phyloP scores from a whole-genome alignment of 768 basidiomycete genomes.

The Russula brevipes region DNA sequence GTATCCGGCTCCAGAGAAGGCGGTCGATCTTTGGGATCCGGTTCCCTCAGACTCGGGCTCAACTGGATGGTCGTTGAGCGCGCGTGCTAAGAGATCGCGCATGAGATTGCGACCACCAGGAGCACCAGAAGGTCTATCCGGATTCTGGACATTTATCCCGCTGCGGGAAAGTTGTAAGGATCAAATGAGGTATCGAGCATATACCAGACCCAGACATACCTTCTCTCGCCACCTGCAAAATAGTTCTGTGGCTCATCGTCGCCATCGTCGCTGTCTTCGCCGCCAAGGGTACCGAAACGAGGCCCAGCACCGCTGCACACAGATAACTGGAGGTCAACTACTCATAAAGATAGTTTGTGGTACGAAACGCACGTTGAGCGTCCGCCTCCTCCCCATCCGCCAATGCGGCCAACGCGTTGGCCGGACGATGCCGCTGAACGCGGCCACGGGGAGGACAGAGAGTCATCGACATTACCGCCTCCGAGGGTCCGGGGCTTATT shows the following conservation, averaged over 20 bases:
- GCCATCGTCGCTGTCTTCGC: constrained; percentile 47
- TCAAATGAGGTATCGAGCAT: background rate
- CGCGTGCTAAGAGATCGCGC: constrained; percentile 70
- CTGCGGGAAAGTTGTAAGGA: constrained; percentile 36
- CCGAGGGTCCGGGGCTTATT: constrained; percentile 23
- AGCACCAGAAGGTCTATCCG: constrained; percentile 44
- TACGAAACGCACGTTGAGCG: constrained; percentile 15
- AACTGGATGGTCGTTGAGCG: constrained; percentile 53
- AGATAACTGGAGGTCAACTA: background rate
- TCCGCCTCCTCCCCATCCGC: constrained; percentile 23
- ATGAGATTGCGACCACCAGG: constrained; percentile 62
- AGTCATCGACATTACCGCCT: background rate
- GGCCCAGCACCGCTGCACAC: constrained; percentile 22
- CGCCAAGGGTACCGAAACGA: constrained; percentile 36
- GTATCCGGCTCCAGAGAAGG: constrained; percentile 72
- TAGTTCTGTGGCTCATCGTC: constrained; percentile 49
- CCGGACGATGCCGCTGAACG: constrained; percentile 4
- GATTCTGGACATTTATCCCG: constrained; percentile 86
- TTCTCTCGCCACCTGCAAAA: constrained; percentile 95
- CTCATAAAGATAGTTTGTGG: background rate
- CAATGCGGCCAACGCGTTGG: constrained; percentile 29
- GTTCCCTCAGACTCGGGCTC: constrained; percentile 14
- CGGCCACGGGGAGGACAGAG: constrained; percentile 8
- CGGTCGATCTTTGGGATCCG: constrained; percentile 25
- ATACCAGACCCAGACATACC: constrained; percentile 40